Evolutionary conservation across 1,284 basidiomycete species (phyloP), one percentile per base, ranked within the genome.

Genomic region (Apiotrichum mycotoxinovorans): DNA sequence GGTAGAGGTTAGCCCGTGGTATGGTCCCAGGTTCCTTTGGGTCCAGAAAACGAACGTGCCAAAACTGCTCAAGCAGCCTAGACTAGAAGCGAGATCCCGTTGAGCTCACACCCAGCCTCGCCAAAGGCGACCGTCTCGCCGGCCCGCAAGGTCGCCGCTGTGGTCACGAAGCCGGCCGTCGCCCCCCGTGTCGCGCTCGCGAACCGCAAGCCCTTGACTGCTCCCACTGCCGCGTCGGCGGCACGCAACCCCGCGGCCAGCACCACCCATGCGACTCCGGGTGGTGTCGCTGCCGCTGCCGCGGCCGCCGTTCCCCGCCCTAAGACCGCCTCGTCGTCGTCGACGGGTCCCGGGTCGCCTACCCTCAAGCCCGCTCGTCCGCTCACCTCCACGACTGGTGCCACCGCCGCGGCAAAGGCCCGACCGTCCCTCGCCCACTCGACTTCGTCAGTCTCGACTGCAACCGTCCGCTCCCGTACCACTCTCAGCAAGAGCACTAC

Each of bases 181-280:
- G 51, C 54, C 4, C 57, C 61, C 9, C 47, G 56, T 26, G 18
- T 43, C 15, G 58, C 61, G 33, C 61, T 62, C 35, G 61, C 62
- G 20, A 53, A 43, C 51, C 58, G 62, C 48, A 58, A 58, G 48
- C 62, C 62, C 1, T 45, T 63, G 11, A 63, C 62, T 1, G 62
- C 62, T 7, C 62, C 62, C 27, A 63, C 62, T 3, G 56, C 62
- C 5, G 56, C 62, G 4, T 56, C 56, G 10, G 50, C 58, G 2
- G 62, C 62, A 0, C 62, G 62, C 22, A 34, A 20, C 41, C 53
- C 54, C 11, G 53, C 51, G n/a, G 11, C 25, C 18, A 30, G 33
- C 30, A 2, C 41, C 12, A 12, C 41, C 41, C 30, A 30, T 30
- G 30, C 30, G 30, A 30, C 30, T 30, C 30, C 30, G 7, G 30